Evolutionary conservation across 1,139 yeast species (phyloP).

Genomic region (Hansenula lynferdii): DNA sequence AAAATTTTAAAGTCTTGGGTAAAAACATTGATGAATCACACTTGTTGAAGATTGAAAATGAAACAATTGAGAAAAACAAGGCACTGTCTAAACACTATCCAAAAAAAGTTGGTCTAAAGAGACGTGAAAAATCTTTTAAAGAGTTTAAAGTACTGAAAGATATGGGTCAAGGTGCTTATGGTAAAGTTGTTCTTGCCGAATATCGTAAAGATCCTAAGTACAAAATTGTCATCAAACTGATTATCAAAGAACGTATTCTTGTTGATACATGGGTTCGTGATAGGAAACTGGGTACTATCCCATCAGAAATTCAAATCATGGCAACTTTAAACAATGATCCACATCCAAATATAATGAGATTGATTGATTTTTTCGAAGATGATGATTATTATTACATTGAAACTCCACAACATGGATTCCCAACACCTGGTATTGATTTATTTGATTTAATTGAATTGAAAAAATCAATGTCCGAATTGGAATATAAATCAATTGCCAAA

Average conservation of each 20-base stretch:
- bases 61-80: conserved; percentile 33
- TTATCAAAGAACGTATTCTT: conserved; percentile 84
- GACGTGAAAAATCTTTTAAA: conserved; percentile 61
- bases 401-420: conserved; percentile 82
- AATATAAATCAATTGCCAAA: conserved; percentile 69
- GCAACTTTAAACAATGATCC: conserved; percentile 68
- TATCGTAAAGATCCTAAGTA: conserved; percentile 59
- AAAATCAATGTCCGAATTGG: conserved; percentile 71
- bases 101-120: conserved; percentile 47
- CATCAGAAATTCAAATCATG: conserved; percentile 92
- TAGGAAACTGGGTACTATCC: conserved; percentile 84
- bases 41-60: conserved; percentile 40
- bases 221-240: conserved; percentile 78
- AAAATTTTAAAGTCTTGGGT: conserved; percentile 14
- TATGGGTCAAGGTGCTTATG: conserved; percentile 97
- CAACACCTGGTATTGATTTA: conserved; percentile 80
- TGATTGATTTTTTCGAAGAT: conserved; percentile 91
- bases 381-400: conserved; percentile 83
- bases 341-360: conserved; percentile 81
- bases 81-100: conserved; percentile 46
- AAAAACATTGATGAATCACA: conserved; percentile 32
- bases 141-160: conserved; percentile 70
- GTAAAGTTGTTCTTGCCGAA: conserved; percentile 79
- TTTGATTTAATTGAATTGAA: conserved; percentile 88
- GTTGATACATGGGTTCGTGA: conserved; percentile 98